Base-by-base conservation (phyloP, 1,284 basidiomycete genomes). In the Ganoderma lucidum region DNA sequence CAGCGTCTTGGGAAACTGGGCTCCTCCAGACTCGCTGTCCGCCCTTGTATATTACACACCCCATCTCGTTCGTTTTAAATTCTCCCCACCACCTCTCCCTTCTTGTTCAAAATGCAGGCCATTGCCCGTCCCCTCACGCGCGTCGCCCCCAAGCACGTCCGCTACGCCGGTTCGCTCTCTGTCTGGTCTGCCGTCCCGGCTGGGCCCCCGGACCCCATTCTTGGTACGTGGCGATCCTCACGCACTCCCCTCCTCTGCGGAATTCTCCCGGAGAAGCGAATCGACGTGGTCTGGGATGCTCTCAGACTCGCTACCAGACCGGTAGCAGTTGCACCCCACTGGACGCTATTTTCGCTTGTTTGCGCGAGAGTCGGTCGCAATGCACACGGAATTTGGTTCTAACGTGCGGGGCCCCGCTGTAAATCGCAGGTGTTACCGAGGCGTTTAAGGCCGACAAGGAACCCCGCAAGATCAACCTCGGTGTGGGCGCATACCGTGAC, bases 401-500 rank as follows among this genome's bases (percentile, higher is more conserved):
- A 63, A 68, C 56, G 48, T 41, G 32, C 45, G 63, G 41, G 56
- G 19, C 23, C 37, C 60, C 63, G 62, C 44, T 58, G 9, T 23
- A 15, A 45, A 17, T 42, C 44, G 9, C 75, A 88, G 95, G 95
- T 75, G 91, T 98, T 69, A 93, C 93, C 53, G 96, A 98, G 82
- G 96, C 96, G 35, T 98, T 96, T 89, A 98, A 97, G 86, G 93
- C 94, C 67, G 96, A 98, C 88, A 91, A 91, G 76, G 90, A 94
- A 79, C 84, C 94, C 28, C 90, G 92, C 77, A 99, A 99, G 84
- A 98, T 99, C 81, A 99, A 99, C 86, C 87, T 99, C 68, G 97
- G 97, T 80, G 96, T 97, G 73, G 96, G 96, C 80, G 94, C 93
- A 28, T 95, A 99, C 89, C 90, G 98, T 73, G 97, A 99, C 78